phyloP scores from a whole-genome alignment of 768 basidiomycete genomes.

The Auricularia sp. region DNA sequence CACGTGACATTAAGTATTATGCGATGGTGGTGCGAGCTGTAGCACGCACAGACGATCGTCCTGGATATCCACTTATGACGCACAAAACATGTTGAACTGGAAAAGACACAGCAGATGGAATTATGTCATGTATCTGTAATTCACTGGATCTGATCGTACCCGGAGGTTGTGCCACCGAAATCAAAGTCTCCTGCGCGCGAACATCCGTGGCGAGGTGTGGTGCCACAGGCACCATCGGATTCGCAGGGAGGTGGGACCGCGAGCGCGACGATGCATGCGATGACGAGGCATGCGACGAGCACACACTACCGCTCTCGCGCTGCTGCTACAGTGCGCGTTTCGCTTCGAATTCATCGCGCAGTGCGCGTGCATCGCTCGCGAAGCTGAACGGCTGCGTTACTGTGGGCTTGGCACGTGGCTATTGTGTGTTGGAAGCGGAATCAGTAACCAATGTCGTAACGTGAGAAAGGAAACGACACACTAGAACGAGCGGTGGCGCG shows the following conservation, averaged over 20 bases:
- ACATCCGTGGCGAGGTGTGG: constrained; percentile 28
- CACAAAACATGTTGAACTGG: too few species aligned
- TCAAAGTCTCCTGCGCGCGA: constrained; percentile 56
- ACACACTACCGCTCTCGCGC: constrained; percentile 2
- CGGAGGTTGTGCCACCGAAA: constrained; percentile 19
- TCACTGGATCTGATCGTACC: too few species aligned
- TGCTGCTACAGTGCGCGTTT: constrained; percentile 15
- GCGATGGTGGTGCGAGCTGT: too few species aligned
- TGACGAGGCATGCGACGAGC: background rate
- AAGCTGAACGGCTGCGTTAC: constrained; percentile 46
- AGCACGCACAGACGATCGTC: too few species aligned
- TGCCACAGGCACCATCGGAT: constrained; percentile 39
- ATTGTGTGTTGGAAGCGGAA: background rate
- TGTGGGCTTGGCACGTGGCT: constrained; percentile 21
- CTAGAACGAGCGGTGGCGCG: background rate
- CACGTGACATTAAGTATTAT: too few species aligned
- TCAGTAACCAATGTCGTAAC: background rate
- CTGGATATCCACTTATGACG: too few species aligned
- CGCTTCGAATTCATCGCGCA: constrained; percentile 30
- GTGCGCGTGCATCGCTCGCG: constrained; percentile 35
- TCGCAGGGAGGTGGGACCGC: constrained; percentile 36
- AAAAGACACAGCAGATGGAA: too few species aligned
- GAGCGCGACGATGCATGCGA: background rate
- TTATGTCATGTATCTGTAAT: too few species aligned
- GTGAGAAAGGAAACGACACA: background rate